These are phyloP conservation scores for Schizopora paradoxa DNA, from an alignment of 1,284 basidiomycete genomes.

Conservation along the genomic window DNA sequence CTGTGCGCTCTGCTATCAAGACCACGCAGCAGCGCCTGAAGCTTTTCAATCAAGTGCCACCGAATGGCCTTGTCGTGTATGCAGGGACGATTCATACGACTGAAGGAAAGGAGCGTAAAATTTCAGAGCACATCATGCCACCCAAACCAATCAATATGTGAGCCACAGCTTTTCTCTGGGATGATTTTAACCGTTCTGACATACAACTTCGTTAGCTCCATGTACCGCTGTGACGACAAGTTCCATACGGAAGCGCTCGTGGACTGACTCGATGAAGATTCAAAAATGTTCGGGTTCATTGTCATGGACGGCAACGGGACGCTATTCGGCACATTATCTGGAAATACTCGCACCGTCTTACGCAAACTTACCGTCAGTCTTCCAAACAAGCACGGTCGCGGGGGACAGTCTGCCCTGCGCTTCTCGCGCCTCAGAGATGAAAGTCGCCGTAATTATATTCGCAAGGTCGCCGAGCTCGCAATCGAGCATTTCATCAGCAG, in stretches of 20 bases:
- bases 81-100: conserved; percentile 97
- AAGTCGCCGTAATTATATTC: conserved; percentile 99
- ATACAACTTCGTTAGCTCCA: conserved; percentile 52
- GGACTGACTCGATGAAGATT: conserved; percentile 95
- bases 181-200: too few relatives aligned
- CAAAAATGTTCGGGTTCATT: conserved; percentile 93
- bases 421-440: conserved; percentile 99
- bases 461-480: conserved; percentile 95
- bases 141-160: conserved; percentile 98
- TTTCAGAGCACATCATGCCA: conserved; percentile 95
- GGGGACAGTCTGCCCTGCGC: conserved; percentile 99
- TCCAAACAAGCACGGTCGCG: conserved; percentile 99
- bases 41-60: conserved; percentile 91
- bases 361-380: conserved; percentile 99
- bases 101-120: conserved; percentile 98
- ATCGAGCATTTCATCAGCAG: conserved; percentile 98
- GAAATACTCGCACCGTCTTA: conserved; percentile 95
- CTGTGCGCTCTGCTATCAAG: conserved; percentile 95
- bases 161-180: too few relatives aligned
- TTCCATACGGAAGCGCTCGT: conserved; percentile 98
- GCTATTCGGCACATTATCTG: conserved; percentile 92
- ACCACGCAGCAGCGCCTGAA: conserved; percentile 97
- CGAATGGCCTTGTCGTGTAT: conserved; percentile 94
- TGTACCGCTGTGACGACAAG: conserved; percentile 99
- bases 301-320: conserved; percentile 99